Evolutionary conservation across 2,329 filamentous ascomycete genomes (phyloP).

Genomic region (Ophiosphaerella narmari): DNA sequence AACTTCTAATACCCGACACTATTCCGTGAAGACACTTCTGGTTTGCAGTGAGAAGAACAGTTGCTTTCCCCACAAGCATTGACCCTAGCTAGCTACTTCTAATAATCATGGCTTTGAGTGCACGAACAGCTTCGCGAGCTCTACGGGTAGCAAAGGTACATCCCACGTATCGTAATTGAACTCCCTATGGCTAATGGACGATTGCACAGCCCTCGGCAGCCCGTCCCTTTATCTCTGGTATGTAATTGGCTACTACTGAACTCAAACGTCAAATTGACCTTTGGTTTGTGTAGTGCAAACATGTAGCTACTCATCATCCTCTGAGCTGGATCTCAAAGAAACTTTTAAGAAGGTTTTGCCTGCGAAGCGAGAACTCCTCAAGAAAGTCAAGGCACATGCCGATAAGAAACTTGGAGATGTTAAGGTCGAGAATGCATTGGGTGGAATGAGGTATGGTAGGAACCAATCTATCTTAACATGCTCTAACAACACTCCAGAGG

Average conservation of each 20-base stretch:
- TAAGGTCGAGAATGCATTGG: slow-evolving; percentile 91
- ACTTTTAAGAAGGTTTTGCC: slow-evolving; percentile 84
- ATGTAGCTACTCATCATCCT: slow-evolving; percentile 70
- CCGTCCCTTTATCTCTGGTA: slow-evolving; percentile 44
- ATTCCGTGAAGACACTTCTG: slow-evolving; percentile 7
- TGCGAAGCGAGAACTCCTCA: slow-evolving; percentile 88
- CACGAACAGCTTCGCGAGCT: slow-evolving; percentile 65
- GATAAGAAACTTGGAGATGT: slow-evolving; percentile 87
- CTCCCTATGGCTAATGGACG: slow-evolving; percentile 16
- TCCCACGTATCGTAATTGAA: slow-evolving; percentile 9
- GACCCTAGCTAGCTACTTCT: slow-evolving; percentile 36
- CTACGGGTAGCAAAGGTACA: slow-evolving; percentile 68
- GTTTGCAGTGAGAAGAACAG: slow-evolving; percentile 17
- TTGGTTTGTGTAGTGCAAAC: slow-evolving; percentile 39
- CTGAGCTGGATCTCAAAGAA: slow-evolving; percentile 88
- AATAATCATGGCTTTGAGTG: slow-evolving; percentile 65
- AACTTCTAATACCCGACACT: slow-evolving; percentile 3
- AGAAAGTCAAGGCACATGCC: slow-evolving; percentile 86
- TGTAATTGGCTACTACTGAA: slow-evolving; percentile 26
- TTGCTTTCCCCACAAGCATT: slow-evolving; percentile 25
- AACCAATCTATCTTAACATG: not conserved
- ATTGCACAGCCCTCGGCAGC: slow-evolving; percentile 31
- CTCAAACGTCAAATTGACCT: slow-evolving; percentile 14
- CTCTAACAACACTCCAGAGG: slow-evolving; percentile 56
- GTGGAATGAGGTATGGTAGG: slow-evolving; percentile 77